Base-by-base conservation (phyloP, 768 basidiomycete genomes). In the Lentinula sp. region DNA sequence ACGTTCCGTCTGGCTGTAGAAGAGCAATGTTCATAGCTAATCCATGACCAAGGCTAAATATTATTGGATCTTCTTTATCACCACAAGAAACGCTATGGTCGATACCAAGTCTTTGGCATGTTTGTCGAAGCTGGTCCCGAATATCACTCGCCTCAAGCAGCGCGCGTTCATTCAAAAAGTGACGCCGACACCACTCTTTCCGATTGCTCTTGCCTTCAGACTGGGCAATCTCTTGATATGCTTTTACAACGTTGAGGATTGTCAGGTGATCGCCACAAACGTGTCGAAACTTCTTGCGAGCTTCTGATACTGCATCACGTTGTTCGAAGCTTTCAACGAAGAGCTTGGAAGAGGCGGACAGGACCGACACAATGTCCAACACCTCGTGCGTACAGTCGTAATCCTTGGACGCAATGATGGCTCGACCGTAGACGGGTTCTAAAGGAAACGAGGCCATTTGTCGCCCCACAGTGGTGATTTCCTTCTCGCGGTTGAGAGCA, bases 401-500 rank as follows among this genome's bases (percentile, higher is more conserved):
- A 18, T 82, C 80, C 67, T 84, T 81, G 0, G 96, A 91, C 13
- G 90, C 89, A 57, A 98, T 76, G 36, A 98, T 74, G 45, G 89
- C 82, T 35, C 93, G 86, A 0, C 95, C 85, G 59, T 87, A 82
- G 36, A 84, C 75, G 1, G 96, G 94, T 65, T 98, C 94, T n/a
- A 97, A 82, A 2, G 97, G 97, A 69, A 95, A 93, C n/a, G 77
- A 68, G 3, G 94, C 88, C 91, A 99, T 98, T 63, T 85, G 76
- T 4, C 85, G 83, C 2, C 97, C 97, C 4, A 90, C 72, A 0
- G 77, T 66, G 0, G 95, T 97, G 57, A 99, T 77, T 5, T 69
- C 68, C 61, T 84, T 86, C 15, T 79, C 78, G 39, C 81, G 74
- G 69, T 90, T 82, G 61, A 98, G 78, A 12, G 95, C 95, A 13